A percentile compares a stretch with the other conserved stretches of the same genome.
Conservation (phyloP, 2,329 filamentous ascomycete species). For the Blastomyces gilchristii region DNA sequence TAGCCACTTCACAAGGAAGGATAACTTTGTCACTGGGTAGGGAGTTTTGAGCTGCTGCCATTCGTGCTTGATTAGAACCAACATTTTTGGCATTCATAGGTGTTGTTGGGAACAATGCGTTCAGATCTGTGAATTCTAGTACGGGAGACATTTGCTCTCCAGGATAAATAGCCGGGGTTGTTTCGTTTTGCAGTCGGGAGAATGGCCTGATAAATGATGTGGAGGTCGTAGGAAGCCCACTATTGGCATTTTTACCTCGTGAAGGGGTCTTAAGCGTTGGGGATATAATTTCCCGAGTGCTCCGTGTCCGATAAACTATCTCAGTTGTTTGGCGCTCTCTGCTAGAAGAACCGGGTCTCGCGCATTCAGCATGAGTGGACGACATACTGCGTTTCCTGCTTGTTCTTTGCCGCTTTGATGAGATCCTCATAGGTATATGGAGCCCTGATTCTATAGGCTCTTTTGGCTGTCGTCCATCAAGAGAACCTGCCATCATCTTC, state of each 20-base stretch:
- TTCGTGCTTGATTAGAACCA: not conserved
- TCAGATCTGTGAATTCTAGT: slow-evolving; percentile 22
- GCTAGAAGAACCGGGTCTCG: not conserved
- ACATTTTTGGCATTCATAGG: slow-evolving; percentile 11
- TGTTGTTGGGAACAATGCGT: slow-evolving; percentile 22
- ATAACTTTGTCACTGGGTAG: not conserved
- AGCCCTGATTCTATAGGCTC: not conserved
- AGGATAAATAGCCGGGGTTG: slow-evolving; percentile 11
- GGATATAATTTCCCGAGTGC: slow-evolving; percentile 11
- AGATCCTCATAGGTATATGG: not conserved
- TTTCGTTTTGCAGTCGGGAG: slow-evolving; percentile 20
- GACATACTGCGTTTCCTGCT: slow-evolving; percentile 5
- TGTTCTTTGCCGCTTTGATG: not conserved
- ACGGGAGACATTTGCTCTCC: slow-evolving; percentile 14
- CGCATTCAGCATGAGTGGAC: slow-evolving; percentile 4
- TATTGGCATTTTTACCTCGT: not conserved
- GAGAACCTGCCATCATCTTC: not conserved
- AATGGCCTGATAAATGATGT: slow-evolving; percentile 25
- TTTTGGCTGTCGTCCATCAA: not conserved
- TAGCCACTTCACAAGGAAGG: not conserved
- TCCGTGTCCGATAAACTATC: slow-evolving; percentile 12
- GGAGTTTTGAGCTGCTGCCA: not conserved
- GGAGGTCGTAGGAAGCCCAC: not conserved
- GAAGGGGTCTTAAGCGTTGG: slow-evolving; percentile 2
- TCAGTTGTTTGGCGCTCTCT: slow-evolving; percentile 11